Conservation (phyloP, 495 filamentous ascomycete genomes). For the Penicillium samsonianum region DNA sequence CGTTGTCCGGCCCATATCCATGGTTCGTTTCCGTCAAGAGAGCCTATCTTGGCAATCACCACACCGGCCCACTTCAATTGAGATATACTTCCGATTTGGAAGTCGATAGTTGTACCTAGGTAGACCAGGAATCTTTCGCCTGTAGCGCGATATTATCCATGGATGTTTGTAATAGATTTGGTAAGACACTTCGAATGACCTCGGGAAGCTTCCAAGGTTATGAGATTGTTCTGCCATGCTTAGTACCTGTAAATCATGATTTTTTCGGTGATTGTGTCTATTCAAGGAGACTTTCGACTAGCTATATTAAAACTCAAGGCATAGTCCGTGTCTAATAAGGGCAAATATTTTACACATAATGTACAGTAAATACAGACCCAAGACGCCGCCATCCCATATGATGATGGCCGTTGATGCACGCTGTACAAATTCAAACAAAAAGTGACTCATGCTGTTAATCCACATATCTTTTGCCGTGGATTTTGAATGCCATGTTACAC, state of each 20-base stretch:
- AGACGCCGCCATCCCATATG: slow-evolving; percentile 1
- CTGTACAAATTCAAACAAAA: slow-evolving; percentile 9
- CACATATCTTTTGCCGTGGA: slow-evolving; percentile 17
- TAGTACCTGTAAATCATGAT: background rate
- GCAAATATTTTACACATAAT: slow-evolving; percentile 8
- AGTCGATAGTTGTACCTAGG: too few species aligned
- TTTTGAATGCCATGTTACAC: slow-evolving; percentile 41
- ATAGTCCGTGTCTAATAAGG: background rate
- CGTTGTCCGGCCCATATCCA: too few species aligned
- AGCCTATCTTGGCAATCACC: too few species aligned
- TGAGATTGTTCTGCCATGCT: too few species aligned
- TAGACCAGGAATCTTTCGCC: too few species aligned
- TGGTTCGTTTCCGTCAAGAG: too few species aligned
- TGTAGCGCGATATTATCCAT: too few species aligned
- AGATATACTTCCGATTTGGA: too few species aligned
- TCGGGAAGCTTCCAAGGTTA: too few species aligned
- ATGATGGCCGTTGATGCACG: slow-evolving; percentile 8
- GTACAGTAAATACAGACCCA: slow-evolving; percentile 8
- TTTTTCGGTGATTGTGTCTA: background rate
- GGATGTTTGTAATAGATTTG: too few species aligned
- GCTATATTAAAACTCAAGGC: background rate
- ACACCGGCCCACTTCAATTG: too few species aligned
- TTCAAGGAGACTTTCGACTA: background rate
- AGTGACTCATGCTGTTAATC: background rate
- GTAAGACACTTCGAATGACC: too few species aligned